phyloP scores from a whole-genome alignment of 495 filamentous ascomycete species.

The Aspergillus wentii region DNA sequence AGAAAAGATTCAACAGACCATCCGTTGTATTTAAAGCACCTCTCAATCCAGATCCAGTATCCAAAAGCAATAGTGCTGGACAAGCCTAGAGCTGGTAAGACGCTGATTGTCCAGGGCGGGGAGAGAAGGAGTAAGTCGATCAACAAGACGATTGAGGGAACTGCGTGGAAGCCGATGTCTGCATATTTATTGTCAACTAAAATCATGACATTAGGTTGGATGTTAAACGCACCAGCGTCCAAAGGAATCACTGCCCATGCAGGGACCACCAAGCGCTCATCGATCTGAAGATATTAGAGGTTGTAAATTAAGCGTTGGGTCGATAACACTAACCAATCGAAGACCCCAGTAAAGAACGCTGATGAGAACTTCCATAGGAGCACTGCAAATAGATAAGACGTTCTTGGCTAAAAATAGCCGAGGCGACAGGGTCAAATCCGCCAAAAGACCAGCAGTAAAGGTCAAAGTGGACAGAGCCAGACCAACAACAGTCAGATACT shows the following conservation, averaged over 20 bases:
- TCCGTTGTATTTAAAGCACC: constrained; percentile 69
- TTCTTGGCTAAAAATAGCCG: constrained; percentile 72
- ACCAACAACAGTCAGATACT: constrained; percentile 82
- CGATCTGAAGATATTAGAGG: constrained; percentile 44
- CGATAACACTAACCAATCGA: constrained; percentile 30
- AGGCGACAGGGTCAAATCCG: constrained; percentile 64
- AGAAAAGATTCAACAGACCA: constrained; percentile 44
- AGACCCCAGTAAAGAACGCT: constrained; percentile 84
- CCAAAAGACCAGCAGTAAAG: constrained; percentile 64
- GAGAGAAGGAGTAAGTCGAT: constrained; percentile 70
- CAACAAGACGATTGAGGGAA: constrained; percentile 66
- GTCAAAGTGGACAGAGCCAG: constrained; percentile 63
- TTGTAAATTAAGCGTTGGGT: constrained; percentile 2
- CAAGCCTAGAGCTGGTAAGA: constrained; percentile 54
- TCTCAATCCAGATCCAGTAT: constrained; percentile 90
- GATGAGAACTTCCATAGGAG: constrained; percentile 78
- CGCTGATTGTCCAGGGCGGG: constrained; percentile 73
- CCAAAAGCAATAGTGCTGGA: constrained; percentile 61
- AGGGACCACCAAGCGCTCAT: constrained; percentile 57
- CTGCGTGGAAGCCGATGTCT: constrained; percentile 78
- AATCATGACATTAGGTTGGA: background rate
- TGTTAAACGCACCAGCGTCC: constrained; percentile 32
- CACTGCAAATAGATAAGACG: constrained; percentile 60
- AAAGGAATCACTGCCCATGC: constrained; percentile 40
- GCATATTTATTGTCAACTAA: constrained; percentile 11